A percentile compares a stretch with the other conserved stretches of the same genome.
phyloP scores from a whole-genome alignment of 1,284 basidiomycete genomes.

The Mrakiaceae sp. region DNA sequence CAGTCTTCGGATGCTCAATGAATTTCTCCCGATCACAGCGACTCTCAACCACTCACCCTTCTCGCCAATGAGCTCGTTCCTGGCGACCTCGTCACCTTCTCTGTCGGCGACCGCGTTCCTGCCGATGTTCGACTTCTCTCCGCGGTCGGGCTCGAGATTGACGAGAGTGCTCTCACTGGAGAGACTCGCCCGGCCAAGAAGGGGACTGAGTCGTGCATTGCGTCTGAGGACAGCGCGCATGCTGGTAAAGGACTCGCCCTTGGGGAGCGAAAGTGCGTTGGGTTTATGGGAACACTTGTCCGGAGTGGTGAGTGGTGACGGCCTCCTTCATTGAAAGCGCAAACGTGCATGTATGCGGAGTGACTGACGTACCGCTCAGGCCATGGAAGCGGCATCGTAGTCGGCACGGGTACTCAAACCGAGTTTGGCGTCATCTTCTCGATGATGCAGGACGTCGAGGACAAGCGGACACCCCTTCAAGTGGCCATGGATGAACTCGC shows the following conservation, averaged over 20 bases:
- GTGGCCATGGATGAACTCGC: slow-evolving; percentile 94
- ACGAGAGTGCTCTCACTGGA: slow-evolving; percentile 90
- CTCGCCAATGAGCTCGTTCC: slow-evolving; percentile 92
- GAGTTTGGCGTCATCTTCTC: slow-evolving; percentile 95
- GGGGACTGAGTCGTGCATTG: slow-evolving; percentile 38
- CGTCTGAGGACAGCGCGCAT: neutral
- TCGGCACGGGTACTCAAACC: slow-evolving; percentile 77
- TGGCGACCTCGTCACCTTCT: slow-evolving; percentile 81
- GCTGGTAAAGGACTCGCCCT: slow-evolving; percentile 51
- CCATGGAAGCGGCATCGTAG: slow-evolving; percentile 73
- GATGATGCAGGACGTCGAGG: slow-evolving; percentile 97
- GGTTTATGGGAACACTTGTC: slow-evolving; percentile 96
- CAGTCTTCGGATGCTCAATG: slow-evolving; percentile 45
- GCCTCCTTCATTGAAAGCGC: neutral
- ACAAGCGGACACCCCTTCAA: slow-evolving; percentile 86
- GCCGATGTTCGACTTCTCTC: slow-evolving; percentile 77
- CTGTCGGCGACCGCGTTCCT: slow-evolving; percentile 80
- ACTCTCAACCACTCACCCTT: slow-evolving; percentile 59
- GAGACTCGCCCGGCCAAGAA: slow-evolving; percentile 78
- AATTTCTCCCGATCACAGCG: slow-evolving; percentile 45
- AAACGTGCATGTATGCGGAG: neutral
- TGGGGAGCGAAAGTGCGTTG: slow-evolving; percentile 79
- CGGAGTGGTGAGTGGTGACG: slow-evolving; percentile 52
- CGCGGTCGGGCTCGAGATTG: slow-evolving; percentile 77
- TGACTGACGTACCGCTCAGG: slow-evolving; percentile 40